Conservation (phyloP, 179 eudicot genomes). For the Spinacia oleracea region DNA sequence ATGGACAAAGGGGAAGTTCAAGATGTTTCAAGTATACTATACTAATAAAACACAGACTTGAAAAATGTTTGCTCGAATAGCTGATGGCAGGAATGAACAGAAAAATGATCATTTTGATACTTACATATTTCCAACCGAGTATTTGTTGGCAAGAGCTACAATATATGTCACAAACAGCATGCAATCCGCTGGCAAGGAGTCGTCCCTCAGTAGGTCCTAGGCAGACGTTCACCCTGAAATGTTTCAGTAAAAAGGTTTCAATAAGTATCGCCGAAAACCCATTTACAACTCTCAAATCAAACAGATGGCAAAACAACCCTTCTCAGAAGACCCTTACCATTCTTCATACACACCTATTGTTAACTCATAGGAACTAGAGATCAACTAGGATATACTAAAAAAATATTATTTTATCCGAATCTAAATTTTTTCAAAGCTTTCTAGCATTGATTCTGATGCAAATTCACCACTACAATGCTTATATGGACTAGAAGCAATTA, state of each 20-base stretch:
- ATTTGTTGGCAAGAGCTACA: conserved; percentile 29
- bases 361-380: neutral
- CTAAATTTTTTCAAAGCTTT: neutral
- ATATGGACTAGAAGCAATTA: neutral
- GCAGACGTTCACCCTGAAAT: conserved; percentile 18
- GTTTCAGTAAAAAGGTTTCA: neutral
- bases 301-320: neutral
- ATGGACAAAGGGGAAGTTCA: neutral
- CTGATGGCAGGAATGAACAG: neutral
- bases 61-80: neutral
- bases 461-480: neutral
- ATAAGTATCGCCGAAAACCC: neutral
- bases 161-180: conserved; percentile 26
- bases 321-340: neutral
- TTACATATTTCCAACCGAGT: conserved; percentile 35
- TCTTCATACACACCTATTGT: neutral
- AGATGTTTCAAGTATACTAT: neutral
- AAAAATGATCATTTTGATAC: neutral
- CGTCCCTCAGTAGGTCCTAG: conserved; percentile 28
- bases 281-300: neutral
- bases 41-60: neutral
- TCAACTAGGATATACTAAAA: neutral
- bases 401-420: neutral
- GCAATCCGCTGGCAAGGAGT: conserved; percentile 25
- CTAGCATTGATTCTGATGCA: neutral